phyloP scores from a whole-genome alignment of 164 flowering plant genomes.

The Aristolochia fimbriata region DNA sequence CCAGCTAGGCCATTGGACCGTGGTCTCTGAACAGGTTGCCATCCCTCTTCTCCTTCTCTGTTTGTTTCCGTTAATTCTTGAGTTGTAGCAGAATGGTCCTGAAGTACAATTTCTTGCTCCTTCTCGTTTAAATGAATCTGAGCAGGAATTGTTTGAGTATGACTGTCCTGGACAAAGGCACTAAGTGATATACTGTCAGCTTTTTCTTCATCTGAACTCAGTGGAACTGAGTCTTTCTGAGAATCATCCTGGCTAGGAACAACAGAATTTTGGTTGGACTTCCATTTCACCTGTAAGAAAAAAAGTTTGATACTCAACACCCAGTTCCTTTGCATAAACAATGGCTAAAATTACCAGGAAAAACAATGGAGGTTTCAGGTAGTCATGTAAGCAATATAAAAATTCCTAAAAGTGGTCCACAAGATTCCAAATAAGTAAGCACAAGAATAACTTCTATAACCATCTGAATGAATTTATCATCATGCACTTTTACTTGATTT shows the following conservation, averaged over 20 bases:
- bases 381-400: not conserved
- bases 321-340: not conserved
- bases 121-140: conserved; percentile 21
- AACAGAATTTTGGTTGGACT: conserved; percentile 24
- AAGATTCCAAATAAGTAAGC: not conserved
- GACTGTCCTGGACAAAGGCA: conserved; percentile 4
- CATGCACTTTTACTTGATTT: not conserved
- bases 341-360: not conserved
- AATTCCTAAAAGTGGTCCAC: not conserved
- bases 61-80: conserved; percentile 34
- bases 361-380: not conserved
- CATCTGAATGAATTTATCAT: not conserved
- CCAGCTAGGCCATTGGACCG: conserved; percentile 68
- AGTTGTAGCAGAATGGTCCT: conserved; percentile 15
- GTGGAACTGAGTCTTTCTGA: conserved; percentile 29
- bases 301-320: not conserved
- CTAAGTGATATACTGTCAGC: conserved; percentile 24
- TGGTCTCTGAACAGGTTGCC: conserved; percentile 94
- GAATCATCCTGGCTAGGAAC: conserved; percentile 36
- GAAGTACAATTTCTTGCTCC: conserved; percentile 21
- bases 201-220: conserved; percentile 40
- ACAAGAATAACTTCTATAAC: not conserved
- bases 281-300: conserved; percentile 49
- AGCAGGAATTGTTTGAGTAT: conserved; percentile 11
- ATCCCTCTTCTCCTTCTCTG: conserved; percentile 87